Conservation (phyloP, 148 eudicot genomes). For the Cornus suecica region DNA sequence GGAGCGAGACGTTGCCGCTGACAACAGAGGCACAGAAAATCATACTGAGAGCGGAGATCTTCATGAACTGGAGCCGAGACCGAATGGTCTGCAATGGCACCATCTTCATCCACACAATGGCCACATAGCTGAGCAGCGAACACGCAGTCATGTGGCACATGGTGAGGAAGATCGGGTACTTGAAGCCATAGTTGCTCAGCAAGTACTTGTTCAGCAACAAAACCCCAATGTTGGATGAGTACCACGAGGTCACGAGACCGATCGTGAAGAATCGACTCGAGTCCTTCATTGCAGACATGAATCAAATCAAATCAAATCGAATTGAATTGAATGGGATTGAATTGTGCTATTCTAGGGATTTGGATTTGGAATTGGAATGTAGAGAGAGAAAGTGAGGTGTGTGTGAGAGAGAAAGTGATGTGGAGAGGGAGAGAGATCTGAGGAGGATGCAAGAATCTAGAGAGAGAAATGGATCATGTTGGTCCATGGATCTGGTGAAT, state of each 20-base stretch:
- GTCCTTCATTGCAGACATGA: conserved; percentile 42
- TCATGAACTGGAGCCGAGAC: conserved; percentile 69
- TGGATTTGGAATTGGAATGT: neutral
- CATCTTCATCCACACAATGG: conserved; percentile 85
- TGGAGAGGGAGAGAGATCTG: neutral
- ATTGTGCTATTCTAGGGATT: conserved; percentile 7
- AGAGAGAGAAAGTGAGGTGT: neutral
- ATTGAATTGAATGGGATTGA: neutral
- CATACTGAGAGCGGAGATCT: conserved; percentile 67
- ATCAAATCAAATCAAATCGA: too few species aligned
- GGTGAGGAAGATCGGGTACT: conserved; percentile 81
- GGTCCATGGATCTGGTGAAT: conserved; percentile 1
- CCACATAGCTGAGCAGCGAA: conserved; percentile 75
- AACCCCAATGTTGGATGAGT: conserved; percentile 83
- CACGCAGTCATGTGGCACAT: conserved; percentile 96
- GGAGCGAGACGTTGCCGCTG: conserved; percentile 67
- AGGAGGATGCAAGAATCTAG: conserved; percentile 12
- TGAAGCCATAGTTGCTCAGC: conserved; percentile 76
- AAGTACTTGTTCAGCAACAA: conserved; percentile 72
- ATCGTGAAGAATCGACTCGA: conserved; percentile 60
- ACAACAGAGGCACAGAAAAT: conserved; percentile 81
- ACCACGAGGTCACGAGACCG: conserved; percentile 76
- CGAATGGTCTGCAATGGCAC: conserved; percentile 84
- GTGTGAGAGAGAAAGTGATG: neutral
- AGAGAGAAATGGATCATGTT: neutral